Percentiles rank a stretch among this genome's conserved stretches.
These are phyloP conservation scores for Microdochium paspali DNA, from an alignment of 2,329 filamentous ascomycete genomes.

Conservation along the genomic window DNA sequence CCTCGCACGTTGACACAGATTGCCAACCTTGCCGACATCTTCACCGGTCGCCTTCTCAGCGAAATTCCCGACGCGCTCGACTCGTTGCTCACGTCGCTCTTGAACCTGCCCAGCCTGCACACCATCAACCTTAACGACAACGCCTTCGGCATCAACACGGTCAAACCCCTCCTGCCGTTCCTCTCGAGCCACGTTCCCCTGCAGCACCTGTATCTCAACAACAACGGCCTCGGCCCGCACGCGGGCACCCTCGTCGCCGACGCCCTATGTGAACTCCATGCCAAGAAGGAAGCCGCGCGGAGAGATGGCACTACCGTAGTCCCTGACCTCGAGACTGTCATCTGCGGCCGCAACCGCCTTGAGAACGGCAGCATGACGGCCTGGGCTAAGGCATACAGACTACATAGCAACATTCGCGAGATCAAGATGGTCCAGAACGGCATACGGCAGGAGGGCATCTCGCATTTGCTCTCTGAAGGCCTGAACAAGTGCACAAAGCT, in stretches of 20 bases:
- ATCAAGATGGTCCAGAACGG: slow-evolving; percentile 99
- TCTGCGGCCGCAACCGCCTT: slow-evolving; percentile 90
- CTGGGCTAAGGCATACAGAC: slow-evolving; percentile 80
- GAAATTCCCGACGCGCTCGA: slow-evolving; percentile 90
- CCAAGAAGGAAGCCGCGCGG: slow-evolving; percentile 71
- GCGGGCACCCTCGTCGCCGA: slow-evolving; percentile 85
- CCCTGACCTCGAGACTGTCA: slow-evolving; percentile 85
- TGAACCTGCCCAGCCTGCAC: slow-evolving; percentile 73
- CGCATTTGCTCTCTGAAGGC: slow-evolving; percentile 68
- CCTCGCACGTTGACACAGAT: slow-evolving; percentile 30
- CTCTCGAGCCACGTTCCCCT: slow-evolving; percentile 80
- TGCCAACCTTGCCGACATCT: slow-evolving; percentile 94
- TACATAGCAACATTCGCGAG: slow-evolving; percentile 71
- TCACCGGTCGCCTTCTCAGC: slow-evolving; percentile 84
- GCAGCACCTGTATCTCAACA: slow-evolving; percentile 92
- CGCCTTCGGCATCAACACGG: slow-evolving; percentile 91
- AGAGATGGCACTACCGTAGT: slow-evolving; percentile 58
- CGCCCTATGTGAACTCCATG: slow-evolving; percentile 72
- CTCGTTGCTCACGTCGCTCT: slow-evolving; percentile 73
- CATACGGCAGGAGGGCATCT: slow-evolving; percentile 88
- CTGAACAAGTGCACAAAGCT: slow-evolving; percentile 61
- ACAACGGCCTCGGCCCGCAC: slow-evolving; percentile 91
- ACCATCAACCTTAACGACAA: slow-evolving; percentile 97
- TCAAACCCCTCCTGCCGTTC: slow-evolving; percentile 87
- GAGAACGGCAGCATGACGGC: slow-evolving; percentile 95